Evolutionary conservation across 495 filamentous ascomycete genomes (phyloP).

Genomic region (Trichocladium uniseriatum): DNA sequence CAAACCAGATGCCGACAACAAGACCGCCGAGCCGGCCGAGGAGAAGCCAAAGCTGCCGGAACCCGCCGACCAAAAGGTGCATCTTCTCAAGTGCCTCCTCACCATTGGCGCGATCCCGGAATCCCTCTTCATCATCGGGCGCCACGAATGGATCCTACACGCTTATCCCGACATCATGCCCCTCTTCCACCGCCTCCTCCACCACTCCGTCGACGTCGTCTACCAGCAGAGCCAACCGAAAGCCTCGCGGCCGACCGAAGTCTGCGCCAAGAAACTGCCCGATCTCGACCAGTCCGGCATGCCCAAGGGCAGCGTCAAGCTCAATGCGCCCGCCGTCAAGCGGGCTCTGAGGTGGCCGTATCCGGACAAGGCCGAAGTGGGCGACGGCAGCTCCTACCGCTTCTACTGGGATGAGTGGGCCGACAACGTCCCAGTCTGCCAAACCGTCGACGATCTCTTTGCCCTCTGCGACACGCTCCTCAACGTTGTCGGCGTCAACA

Average conservation of each 20-base stretch:
- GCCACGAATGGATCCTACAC: slow-evolving; percentile 84
- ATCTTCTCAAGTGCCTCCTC: slow-evolving; percentile 74
- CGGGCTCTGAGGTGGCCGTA: slow-evolving; percentile 69
- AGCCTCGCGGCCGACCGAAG: slow-evolving; percentile 16
- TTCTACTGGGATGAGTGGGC: slow-evolving; percentile 99
- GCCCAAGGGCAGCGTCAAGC: slow-evolving; percentile 55
- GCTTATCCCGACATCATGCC: slow-evolving; percentile 61
- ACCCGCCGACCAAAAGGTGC: slow-evolving; percentile 81
- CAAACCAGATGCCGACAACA: slow-evolving; percentile 44
- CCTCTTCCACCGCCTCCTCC: slow-evolving; percentile 68
- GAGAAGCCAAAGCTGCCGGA: slow-evolving; percentile 58
- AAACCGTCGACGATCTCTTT: slow-evolving; percentile 83
- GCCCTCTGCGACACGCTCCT: slow-evolving; percentile 75
- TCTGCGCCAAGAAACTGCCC: slow-evolving; percentile 39
- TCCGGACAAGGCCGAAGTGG: slow-evolving; percentile 62
- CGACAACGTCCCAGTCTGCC: slow-evolving; percentile 85
- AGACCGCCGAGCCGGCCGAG: slow-evolving; percentile 41
- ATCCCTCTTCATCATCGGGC: slow-evolving; percentile 82
- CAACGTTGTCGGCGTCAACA: slow-evolving; percentile 74
- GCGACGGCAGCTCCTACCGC: slow-evolving; percentile 64
- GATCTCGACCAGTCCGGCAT: slow-evolving; percentile 53
- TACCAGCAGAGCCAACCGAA: slow-evolving; percentile 30
- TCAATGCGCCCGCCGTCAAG: slow-evolving; percentile 45
- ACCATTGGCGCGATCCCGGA: slow-evolving; percentile 90
- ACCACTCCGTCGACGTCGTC: slow-evolving; percentile 58